Evolutionary conservation across 176 grass and related monocot species (phyloP).

Genomic region (Rhynchospora tenuis): DNA sequence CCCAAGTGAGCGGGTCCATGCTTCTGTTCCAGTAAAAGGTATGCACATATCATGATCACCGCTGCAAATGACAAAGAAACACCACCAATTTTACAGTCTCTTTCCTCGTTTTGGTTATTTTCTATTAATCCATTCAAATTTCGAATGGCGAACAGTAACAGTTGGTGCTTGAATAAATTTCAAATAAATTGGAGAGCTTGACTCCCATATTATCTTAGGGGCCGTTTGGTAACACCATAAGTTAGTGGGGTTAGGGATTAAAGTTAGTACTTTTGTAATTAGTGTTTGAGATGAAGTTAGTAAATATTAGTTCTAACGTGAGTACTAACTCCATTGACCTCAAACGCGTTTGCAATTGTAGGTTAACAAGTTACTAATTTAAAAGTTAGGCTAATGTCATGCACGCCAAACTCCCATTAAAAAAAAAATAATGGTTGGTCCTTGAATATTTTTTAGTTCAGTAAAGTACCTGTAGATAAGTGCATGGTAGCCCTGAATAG

Average conservation of each 20-base stretch:
- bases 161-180: not conserved
- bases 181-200: not conserved
- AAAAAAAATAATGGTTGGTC: too few relatives aligned
- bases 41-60: slow-evolving; percentile 83
- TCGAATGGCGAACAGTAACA: not conserved
- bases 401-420: too few relatives aligned
- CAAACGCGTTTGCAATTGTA: too few relatives aligned
- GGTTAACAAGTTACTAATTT: too few relatives aligned
- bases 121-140: not conserved
- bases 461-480: slow-evolving; percentile 36
- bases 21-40: slow-evolving; percentile 66
- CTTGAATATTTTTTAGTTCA: not conserved
- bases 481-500: slow-evolving; percentile 21
- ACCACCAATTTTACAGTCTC: not conserved
- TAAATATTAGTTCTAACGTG: too few relatives aligned
- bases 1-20: slow-evolving; percentile 66
- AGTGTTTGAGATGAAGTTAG: too few relatives aligned
- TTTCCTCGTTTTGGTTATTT: not conserved
- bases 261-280: too few relatives aligned
- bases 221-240: too few relatives aligned
- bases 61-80: slow-evolving; percentile 22
- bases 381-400: too few relatives aligned
- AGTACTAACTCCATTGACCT: too few relatives aligned
- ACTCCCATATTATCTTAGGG: too few relatives aligned
- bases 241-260: too few relatives aligned